Evolutionary conservation across 495 filamentous ascomycete species (phyloP).

Genomic region (Margaritispora aquatica): DNA sequence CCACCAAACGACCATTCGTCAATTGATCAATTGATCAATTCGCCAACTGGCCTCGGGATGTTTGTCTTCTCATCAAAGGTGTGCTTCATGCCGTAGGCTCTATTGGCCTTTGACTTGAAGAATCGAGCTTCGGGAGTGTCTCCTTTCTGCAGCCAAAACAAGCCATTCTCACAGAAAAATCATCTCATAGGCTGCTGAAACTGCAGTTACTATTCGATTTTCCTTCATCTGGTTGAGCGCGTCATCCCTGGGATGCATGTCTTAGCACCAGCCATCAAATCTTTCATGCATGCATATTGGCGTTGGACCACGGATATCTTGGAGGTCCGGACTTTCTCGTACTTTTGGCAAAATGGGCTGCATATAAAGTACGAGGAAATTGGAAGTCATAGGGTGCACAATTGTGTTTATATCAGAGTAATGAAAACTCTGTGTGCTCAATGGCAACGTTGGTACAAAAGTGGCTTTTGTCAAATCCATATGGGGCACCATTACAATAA

Average conservation of each 20-base stretch:
- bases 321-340: not conserved
- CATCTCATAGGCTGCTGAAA: not conserved
- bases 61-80: not conserved
- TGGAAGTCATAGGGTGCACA: slow-evolving; percentile 9
- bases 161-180: not conserved
- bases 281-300: slow-evolving; percentile 12
- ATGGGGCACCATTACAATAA: not conserved
- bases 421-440: too few relatives aligned
- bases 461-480: too few relatives aligned
- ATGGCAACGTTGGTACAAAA: too few relatives aligned
- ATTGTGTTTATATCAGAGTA: not conserved
- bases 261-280: slow-evolving; percentile 2
- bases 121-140: not conserved
- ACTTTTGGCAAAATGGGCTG: not conserved
- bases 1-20: slow-evolving; percentile 1
- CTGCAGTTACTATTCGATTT: too few relatives aligned
- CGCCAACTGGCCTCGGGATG: not conserved
- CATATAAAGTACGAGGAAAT: slow-evolving; percentile 3
- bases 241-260: slow-evolving; percentile 12
- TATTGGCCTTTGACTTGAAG: not conserved
- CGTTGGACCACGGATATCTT: slow-evolving; percentile 4
- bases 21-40: too few relatives aligned
- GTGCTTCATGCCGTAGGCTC: not conserved
- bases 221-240: not conserved
- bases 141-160: not conserved